Conservation (phyloP, 805 yeast genomes). For the Suhomyces faveliae region DNA sequence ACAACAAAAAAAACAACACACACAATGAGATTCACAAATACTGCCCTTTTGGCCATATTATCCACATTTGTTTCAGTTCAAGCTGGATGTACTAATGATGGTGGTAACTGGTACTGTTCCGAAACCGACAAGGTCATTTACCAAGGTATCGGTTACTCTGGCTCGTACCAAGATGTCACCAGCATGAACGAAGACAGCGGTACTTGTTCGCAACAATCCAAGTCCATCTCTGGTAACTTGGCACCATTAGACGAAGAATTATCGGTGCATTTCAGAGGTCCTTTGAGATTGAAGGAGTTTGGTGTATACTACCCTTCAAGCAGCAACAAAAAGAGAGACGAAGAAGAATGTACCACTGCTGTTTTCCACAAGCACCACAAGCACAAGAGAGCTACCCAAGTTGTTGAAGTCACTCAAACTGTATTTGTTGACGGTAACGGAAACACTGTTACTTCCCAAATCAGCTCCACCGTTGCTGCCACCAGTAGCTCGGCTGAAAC, state of each 20-base stretch:
- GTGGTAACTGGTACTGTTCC: constrained; percentile 54
- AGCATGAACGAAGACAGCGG: constrained; percentile 72
- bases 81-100: constrained; percentile 20
- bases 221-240: constrained; percentile 65
- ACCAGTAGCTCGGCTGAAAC: constrained; percentile 17
- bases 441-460: constrained; percentile 27
- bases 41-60: constrained; percentile 23
- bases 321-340: constrained; percentile 44
- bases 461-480: constrained; percentile 21
- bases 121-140: constrained; percentile 65
- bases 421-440: constrained; percentile 67
- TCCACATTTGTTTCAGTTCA: constrained; percentile 20
- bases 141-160: constrained; percentile 77
- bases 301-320: constrained; percentile 80
- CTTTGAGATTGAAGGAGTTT: constrained; percentile 73
- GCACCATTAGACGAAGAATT: constrained; percentile 85
- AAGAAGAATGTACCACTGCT: constrained; percentile 47
- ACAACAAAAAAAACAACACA: not conserved
- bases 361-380: constrained; percentile 46
- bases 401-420: constrained; percentile 75
- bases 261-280: constrained; percentile 90
- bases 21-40: constrained; percentile 23
- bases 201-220: constrained; percentile 58
- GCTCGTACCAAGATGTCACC: constrained; percentile 79
- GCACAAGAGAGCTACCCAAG: constrained; percentile 61